phyloP scores from a whole-genome alignment of 176 grass and related monocot species.

The Oryza longistaminata region DNA sequence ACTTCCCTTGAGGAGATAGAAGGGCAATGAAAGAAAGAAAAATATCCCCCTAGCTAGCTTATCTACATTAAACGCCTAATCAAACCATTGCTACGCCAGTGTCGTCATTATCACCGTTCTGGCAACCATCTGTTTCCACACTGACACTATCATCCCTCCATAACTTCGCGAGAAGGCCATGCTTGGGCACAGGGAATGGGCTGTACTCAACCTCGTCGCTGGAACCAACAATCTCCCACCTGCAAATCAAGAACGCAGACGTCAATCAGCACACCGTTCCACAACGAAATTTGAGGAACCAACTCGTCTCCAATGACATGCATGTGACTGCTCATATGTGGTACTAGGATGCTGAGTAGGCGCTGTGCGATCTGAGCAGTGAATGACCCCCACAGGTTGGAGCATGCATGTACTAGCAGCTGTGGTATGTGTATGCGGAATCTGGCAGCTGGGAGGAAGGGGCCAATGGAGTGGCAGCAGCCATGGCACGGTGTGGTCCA shows the following conservation, averaged over 20 bases:
- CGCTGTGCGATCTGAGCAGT: slow-evolving; percentile 9
- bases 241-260: slow-evolving; percentile 43
- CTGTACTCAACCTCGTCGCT: slow-evolving; percentile 73
- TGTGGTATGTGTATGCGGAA: background rate
- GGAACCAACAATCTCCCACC: slow-evolving; percentile 63
- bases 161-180: slow-evolving; percentile 60
- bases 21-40: slow-evolving; percentile 12
- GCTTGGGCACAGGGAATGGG: slow-evolving; percentile 94
- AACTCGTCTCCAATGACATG: background rate
- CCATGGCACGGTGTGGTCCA: background rate
- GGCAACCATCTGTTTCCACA: background rate
- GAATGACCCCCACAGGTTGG: slow-evolving; percentile 7
- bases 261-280: background rate
- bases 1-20: slow-evolving; percentile 21
- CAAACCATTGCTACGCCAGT: background rate
- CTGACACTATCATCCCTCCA: slow-evolving; percentile 18
- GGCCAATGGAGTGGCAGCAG: slow-evolving; percentile 25
- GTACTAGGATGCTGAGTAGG: background rate
- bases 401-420: background rate
- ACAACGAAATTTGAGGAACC: background rate
- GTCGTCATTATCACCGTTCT: slow-evolving; percentile 1
- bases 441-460: slow-evolving; percentile 5
- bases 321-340: background rate
- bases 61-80: slow-evolving; percentile 18
- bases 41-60: background rate